These are phyloP conservation scores for Fusarium paranaense DNA, from an alignment of 2,329 filamentous ascomycete species.

Conservation along the genomic window DNA sequence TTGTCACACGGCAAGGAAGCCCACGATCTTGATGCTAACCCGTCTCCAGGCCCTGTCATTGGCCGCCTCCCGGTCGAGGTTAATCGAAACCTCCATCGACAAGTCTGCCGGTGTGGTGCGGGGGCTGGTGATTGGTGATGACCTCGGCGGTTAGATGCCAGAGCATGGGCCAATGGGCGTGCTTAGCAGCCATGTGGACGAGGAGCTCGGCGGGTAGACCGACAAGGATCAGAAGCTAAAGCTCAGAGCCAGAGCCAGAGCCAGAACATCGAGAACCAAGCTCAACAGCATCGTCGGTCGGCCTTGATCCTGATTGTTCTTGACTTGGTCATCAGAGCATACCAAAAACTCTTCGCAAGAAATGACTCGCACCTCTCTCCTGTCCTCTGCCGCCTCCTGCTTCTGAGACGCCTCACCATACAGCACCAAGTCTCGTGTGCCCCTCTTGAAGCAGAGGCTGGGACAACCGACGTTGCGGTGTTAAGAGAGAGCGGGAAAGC, in stretches of 20 bases:
- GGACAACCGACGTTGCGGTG: conserved; percentile 33
- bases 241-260: conserved; percentile 1
- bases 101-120: conserved; percentile 22
- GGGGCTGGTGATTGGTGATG: conserved; percentile 46
- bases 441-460: conserved; percentile 35
- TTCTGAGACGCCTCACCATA: conserved; percentile 24
- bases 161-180: conserved; percentile 48
- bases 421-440: conserved; percentile 8
- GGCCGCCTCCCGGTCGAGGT: conserved; percentile 8
- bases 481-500: conserved; percentile 12
- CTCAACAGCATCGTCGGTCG: conserved; percentile 16
- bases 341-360: neutral
- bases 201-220: conserved; percentile 26
- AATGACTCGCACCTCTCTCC: neutral
- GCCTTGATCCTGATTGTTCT: neutral
- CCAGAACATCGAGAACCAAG: conserved; percentile 17
- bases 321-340: neutral
- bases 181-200: conserved; percentile 36
- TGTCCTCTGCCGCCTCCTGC: neutral
- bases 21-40: conserved; percentile 28
- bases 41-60: conserved; percentile 26
- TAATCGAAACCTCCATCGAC: conserved; percentile 29
- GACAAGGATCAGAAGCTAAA: conserved; percentile 11
- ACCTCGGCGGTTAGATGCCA: conserved; percentile 55
- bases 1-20: conserved; percentile 31